phyloP scores from a whole-genome alignment of 306 rosid genomes.

The Dryas octopetala region DNA sequence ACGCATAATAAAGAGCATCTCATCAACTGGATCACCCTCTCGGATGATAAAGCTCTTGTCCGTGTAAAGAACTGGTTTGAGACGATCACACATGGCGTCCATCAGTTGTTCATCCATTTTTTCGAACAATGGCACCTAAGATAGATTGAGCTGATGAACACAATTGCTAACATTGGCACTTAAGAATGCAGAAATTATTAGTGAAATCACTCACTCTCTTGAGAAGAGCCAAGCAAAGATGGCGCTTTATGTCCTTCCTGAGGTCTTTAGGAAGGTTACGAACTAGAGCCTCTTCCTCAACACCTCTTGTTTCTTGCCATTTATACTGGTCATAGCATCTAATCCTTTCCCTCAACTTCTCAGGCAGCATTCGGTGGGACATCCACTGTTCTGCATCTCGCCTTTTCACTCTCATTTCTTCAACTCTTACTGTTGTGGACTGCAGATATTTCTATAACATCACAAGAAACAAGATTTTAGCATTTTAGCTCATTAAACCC shows the following conservation, averaged over 20 bases:
- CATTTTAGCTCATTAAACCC: background rate
- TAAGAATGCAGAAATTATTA: background rate
- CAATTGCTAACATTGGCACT: background rate
- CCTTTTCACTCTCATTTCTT: slow-evolving; percentile 80
- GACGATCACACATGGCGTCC: slow-evolving; percentile 72
- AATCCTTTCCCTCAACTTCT: slow-evolving; percentile 56
- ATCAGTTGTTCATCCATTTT: slow-evolving; percentile 63
- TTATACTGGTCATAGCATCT: slow-evolving; percentile 76
- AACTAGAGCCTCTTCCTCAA: slow-evolving; percentile 67
- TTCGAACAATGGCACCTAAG: slow-evolving; percentile 72
- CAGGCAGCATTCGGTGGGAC: slow-evolving; percentile 88
- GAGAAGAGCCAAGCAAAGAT: slow-evolving; percentile 71
- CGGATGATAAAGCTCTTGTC: slow-evolving; percentile 56
- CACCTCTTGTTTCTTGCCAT: slow-evolving; percentile 96
- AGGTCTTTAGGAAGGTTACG: slow-evolving; percentile 85
- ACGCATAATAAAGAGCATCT: slow-evolving; percentile 83
- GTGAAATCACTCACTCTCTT: slow-evolving; percentile 50
- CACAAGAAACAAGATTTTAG: slow-evolving; percentile 6
- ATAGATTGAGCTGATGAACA: slow-evolving; percentile 11
- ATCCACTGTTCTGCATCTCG: slow-evolving; percentile 91
- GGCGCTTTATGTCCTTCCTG: slow-evolving; percentile 79
- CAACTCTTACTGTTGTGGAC: slow-evolving; percentile 76
- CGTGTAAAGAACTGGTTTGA: slow-evolving; percentile 76
- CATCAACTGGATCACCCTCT: slow-evolving; percentile 93
- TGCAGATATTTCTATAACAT: slow-evolving; percentile 71